Percentiles rank a stretch among this genome's conserved stretches.
Evolutionary conservation across 305 asterid genomes (phyloP).

Genomic region (Solanum chacoense): DNA sequence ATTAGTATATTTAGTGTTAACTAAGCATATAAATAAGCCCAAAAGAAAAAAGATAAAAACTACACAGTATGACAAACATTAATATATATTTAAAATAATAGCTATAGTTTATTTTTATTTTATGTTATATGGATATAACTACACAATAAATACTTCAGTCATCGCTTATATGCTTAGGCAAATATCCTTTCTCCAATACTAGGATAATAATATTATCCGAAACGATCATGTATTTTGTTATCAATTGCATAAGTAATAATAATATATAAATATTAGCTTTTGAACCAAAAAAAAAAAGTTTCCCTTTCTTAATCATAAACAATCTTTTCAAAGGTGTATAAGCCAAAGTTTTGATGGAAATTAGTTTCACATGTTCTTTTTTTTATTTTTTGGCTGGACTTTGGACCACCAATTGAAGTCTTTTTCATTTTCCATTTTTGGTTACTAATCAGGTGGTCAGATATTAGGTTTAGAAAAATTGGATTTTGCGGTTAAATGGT

Average conservation of each 20-base stretch:
- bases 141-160: background rate
- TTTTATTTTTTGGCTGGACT: background rate
- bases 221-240: background rate
- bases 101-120: background rate
- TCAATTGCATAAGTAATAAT: background rate
- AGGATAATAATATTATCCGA: background rate
- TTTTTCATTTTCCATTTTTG: background rate
- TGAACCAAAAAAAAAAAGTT: background rate
- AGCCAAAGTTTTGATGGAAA: background rate
- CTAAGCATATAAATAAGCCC: background rate
- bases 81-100: too few relatives aligned
- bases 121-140: background rate
- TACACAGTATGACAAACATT: background rate
- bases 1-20: background rate
- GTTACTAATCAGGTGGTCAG: background rate
- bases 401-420: background rate
- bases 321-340: background rate
- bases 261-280: background rate
- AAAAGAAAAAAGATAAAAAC: background rate
- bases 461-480: background rate
- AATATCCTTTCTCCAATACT: background rate
- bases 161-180: background rate
- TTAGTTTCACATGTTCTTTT: background rate
- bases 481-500: background rate
- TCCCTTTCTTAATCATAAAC: background rate